These are phyloP conservation scores for Cladobotryum protrusum DNA, from an alignment of 2,329 filamentous ascomycete species.

Conservation along the genomic window DNA sequence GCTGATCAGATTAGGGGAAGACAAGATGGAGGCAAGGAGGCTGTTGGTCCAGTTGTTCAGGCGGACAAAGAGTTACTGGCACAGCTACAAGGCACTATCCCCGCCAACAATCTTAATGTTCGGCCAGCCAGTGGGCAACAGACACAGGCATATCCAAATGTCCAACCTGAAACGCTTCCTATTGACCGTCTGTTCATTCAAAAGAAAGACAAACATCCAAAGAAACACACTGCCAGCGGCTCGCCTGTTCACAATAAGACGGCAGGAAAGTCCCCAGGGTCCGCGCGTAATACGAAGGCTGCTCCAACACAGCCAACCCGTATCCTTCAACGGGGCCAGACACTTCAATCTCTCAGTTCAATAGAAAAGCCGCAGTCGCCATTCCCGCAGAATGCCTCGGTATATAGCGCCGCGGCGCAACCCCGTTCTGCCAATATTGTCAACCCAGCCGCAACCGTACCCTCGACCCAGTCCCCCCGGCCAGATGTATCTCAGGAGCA, in stretches of 20 bases:
- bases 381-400: slow-evolving; percentile 16
- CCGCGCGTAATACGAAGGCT: background rate
- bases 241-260: background rate
- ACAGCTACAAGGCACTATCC: slow-evolving; percentile 1
- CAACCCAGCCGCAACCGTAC: slow-evolving; percentile 7
- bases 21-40: background rate
- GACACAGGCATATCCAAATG: background rate
- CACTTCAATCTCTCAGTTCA: slow-evolving; percentile 1
- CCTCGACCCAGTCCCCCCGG: slow-evolving; percentile 1
- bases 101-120: background rate
- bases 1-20: background rate
- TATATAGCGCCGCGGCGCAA: slow-evolving; percentile 16
- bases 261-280: background rate
- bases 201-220: background rate
- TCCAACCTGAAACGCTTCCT: background rate
- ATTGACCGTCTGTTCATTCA: background rate
- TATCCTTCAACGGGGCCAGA: slow-evolving; percentile 32
- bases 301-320: slow-evolving; percentile 21
- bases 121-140: too few species aligned
- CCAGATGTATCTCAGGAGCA: slow-evolving; percentile 25
- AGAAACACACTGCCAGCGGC: background rate
- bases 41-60: background rate
- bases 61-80: slow-evolving; percentile 2
- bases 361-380: slow-evolving; percentile 1
- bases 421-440: slow-evolving; percentile 13